Percentiles rank a stretch among this genome's conserved stretches.
phyloP scores from a whole-genome alignment of 768 basidiomycete species.

The Amanita inopinata region DNA sequence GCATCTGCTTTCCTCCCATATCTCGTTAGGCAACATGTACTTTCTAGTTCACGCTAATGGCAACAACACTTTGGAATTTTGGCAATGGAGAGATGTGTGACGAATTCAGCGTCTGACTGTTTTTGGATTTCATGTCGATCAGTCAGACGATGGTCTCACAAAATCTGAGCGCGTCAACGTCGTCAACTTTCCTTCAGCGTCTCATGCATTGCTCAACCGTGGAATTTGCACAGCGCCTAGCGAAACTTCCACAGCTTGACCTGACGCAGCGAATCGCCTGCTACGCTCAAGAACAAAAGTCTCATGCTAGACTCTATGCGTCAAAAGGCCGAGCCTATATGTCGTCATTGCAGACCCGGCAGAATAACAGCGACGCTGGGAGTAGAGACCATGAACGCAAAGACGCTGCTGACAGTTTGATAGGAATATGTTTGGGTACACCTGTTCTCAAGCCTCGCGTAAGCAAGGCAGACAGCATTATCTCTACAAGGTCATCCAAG shows the following conservation, averaged over 20 bases:
- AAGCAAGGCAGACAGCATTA: not conserved
- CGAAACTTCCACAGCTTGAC: slow-evolving; percentile 28
- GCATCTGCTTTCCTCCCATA: no score
- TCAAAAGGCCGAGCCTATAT: slow-evolving; percentile 26
- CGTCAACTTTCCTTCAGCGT: not conserved
- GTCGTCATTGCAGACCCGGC: slow-evolving; percentile 19
- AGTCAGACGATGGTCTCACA: no score
- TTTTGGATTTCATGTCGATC: not conserved
- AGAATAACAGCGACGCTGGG: not conserved
- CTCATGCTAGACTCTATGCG: slow-evolving; percentile 33
- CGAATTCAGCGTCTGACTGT: no score
- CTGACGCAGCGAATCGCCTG: slow-evolving; percentile 30
- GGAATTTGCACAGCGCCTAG: slow-evolving; percentile 13
- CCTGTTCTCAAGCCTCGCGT: slow-evolving; percentile 45
- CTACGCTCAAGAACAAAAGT: slow-evolving; percentile 41
- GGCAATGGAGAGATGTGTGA: no score
- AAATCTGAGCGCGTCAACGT: no score
- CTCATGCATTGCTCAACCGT: not conserved
- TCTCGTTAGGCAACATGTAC: no score
- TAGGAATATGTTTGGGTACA: slow-evolving; percentile 36
- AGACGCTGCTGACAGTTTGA: slow-evolving; percentile 7
- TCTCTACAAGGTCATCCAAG: not conserved
- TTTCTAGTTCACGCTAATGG: no score
- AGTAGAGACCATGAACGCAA: not conserved
- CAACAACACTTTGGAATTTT: no score